Conservation (phyloP, 2,329 filamentous ascomycete species). For the Lachnum nothofagi region DNA sequence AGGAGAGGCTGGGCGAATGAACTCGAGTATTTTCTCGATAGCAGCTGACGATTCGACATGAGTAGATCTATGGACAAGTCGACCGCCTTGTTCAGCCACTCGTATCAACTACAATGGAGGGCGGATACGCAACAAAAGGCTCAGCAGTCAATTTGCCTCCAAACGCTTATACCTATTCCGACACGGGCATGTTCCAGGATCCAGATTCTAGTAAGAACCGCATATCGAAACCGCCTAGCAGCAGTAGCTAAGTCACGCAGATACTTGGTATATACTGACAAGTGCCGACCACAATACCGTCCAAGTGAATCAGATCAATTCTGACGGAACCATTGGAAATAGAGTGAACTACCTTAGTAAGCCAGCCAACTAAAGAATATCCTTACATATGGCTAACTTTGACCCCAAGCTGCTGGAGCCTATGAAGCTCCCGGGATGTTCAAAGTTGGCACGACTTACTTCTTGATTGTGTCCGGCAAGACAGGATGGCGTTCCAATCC, state of each 20-base stretch:
- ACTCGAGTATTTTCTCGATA: not conserved
- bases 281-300: conserved; percentile 39
- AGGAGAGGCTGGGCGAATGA: not conserved
- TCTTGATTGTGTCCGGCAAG: conserved; percentile 36
- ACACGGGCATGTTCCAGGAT: conserved; percentile 40
- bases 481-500: conserved; percentile 36
- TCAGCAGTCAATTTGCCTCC: conserved; percentile 36
- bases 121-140: conserved; percentile 30
- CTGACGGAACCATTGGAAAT: conserved; percentile 34
- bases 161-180: conserved; percentile 36
- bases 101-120: conserved; percentile 30
- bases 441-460: conserved; percentile 33
- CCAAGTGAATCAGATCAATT: conserved; percentile 37
- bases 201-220: conserved; percentile 14
- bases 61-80: conserved; percentile 38
- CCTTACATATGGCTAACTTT: not conserved
- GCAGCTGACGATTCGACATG: not conserved
- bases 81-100: conserved; percentile 37
- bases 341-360: conserved; percentile 29
- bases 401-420: conserved; percentile 28
- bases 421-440: conserved; percentile 36
- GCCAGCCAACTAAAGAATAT: not conserved
- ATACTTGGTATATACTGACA: conserved; percentile 37
- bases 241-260: conserved; percentile 14
- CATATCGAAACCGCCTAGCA: conserved; percentile 14